phyloP scores from a whole-genome alignment of 2,329 filamentous ascomycete genomes.

The Drechslerella coelobrocha region DNA sequence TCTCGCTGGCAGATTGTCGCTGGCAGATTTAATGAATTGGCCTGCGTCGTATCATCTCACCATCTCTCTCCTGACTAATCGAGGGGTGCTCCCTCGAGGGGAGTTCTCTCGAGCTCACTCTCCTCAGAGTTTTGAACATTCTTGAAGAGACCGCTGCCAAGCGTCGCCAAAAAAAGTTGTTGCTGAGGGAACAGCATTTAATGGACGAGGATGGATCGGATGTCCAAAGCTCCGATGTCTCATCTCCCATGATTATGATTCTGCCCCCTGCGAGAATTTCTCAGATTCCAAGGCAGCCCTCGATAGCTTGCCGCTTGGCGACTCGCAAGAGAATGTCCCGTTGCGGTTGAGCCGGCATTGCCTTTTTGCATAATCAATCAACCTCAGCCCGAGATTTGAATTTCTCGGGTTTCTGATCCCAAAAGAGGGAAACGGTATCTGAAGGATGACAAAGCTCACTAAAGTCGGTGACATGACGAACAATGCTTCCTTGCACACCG shows the following conservation, averaged over 20 bases:
- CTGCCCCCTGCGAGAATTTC: slow-evolving; percentile 40
- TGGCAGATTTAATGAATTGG: no score
- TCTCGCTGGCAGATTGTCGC: no score
- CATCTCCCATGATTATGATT: slow-evolving; percentile 12
- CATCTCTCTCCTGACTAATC: no score
- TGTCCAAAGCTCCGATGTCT: slow-evolving; percentile 38
- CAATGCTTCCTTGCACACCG: not conserved
- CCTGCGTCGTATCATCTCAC: no score
- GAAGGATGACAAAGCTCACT: not conserved
- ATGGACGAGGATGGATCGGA: no score
- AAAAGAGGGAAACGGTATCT: not conserved
- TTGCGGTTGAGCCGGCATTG: not conserved
- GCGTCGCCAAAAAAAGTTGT: no score
- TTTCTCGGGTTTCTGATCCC: not conserved
- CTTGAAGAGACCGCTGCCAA: no score
- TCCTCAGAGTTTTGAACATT: no score
- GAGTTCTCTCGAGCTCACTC: no score
- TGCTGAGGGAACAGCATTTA: no score
- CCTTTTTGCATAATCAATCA: not conserved
- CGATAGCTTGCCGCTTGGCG: slow-evolving; percentile 12
- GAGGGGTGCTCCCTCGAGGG: no score
- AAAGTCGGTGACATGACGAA: not conserved
- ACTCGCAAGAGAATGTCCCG: not conserved
- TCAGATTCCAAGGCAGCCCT: slow-evolving; percentile 30
- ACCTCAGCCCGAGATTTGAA: not conserved